These are phyloP conservation scores for Prunus yedoensis DNA, from an alignment of 331 rosid species.

Conservation along the genomic window DNA sequence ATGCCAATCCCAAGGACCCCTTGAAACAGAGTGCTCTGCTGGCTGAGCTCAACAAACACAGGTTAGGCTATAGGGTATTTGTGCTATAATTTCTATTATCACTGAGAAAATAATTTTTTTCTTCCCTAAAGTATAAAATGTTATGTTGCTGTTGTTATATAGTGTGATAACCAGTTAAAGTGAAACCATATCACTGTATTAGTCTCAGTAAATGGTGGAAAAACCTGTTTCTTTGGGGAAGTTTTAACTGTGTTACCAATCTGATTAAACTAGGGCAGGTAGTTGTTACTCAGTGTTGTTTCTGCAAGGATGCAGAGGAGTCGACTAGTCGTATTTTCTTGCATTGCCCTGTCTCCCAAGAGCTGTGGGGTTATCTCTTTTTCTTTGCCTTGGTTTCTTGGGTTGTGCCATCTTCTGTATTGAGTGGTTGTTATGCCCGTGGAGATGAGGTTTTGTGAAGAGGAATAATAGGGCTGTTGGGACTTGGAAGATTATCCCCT, in stretches of 20 bases:
- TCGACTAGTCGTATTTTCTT: background rate
- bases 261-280: background rate
- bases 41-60: constrained; percentile 87
- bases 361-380: background rate
- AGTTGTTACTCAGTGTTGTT: background rate
- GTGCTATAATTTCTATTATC: background rate
- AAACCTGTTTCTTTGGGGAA: background rate
- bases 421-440: background rate
- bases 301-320: too few relatives aligned
- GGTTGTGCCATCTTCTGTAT: background rate
- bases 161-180: background rate
- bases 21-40: constrained; percentile 74
- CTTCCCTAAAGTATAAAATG: background rate
- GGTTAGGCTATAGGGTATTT: constrained; percentile 36
- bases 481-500: constrained; percentile 1
- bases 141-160: background rate
- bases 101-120: background rate
- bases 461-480: constrained; percentile 9
- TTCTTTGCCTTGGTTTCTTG: background rate
- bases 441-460: constrained; percentile 6
- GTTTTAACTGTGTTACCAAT: background rate
- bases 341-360: background rate
- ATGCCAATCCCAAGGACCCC: constrained; percentile 71
- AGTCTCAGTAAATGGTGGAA: background rate
- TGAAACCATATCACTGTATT: background rate